Evolutionary conservation across 345 rosid genomes (phyloP).

Genomic region (Leavenworthia alabamica): DNA sequence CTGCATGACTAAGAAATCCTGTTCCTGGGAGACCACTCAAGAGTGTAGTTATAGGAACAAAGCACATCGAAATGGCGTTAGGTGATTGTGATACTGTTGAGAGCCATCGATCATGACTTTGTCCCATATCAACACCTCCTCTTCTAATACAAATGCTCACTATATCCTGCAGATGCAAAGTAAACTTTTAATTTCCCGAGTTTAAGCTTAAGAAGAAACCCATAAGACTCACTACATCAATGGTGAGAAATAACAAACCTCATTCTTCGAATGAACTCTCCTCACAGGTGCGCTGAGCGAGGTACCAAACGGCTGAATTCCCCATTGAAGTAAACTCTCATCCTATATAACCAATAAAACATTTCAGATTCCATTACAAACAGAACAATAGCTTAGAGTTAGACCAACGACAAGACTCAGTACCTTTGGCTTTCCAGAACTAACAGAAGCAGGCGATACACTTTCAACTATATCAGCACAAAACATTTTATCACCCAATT

Average conservation of each 20-base stretch:
- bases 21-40: constrained; percentile 73
- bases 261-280: constrained; percentile 40
- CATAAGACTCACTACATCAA: background rate
- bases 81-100: constrained; percentile 76
- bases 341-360: constrained; percentile 37
- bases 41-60: constrained; percentile 89
- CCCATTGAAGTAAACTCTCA: constrained; percentile 36
- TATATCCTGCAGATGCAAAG: constrained; percentile 40
- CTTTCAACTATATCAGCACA: constrained; percentile 30
- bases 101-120: constrained; percentile 82
- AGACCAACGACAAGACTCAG: background rate
- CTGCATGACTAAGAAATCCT: constrained; percentile 81
- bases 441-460: constrained; percentile 8
- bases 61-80: constrained; percentile 78
- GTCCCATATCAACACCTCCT: constrained; percentile 70
- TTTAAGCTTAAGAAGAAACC: background rate
- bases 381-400: background rate
- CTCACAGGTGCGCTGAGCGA: constrained; percentile 36
- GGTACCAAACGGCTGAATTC: constrained; percentile 31
- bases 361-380: background rate
- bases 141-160: constrained; percentile 46
- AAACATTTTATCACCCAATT: constrained; percentile 55
- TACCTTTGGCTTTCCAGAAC: constrained; percentile 43
- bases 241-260: constrained; percentile 38
- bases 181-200: background rate